phyloP scores from a whole-genome alignment of 257 asterid genomes.

The Jasminum sambac region DNA sequence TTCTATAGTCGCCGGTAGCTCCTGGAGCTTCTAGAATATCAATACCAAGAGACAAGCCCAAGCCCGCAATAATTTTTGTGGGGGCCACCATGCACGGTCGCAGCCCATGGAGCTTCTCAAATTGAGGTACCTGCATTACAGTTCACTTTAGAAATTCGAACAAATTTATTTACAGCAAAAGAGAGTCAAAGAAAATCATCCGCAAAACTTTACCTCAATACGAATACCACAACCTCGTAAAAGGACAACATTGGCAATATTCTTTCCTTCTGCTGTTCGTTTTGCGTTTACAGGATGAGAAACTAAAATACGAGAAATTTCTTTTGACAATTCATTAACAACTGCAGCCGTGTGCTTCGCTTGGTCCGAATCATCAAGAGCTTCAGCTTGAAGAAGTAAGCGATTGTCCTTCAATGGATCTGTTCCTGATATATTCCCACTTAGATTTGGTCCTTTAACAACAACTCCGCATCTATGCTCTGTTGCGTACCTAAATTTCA shows the following conservation, averaged over 20 bases:
- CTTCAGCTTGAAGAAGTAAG: conserved; percentile 69
- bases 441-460: conserved; percentile 93
- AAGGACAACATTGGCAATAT: conserved; percentile 80
- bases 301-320: conserved; percentile 73
- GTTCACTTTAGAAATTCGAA: conserved; percentile 23
- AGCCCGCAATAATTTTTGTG: conserved; percentile 92
- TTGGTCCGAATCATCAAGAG: conserved; percentile 86
- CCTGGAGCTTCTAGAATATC: conserved; percentile 97
- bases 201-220: conserved; percentile 64
- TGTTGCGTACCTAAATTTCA: conserved; percentile 76
- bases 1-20: conserved; percentile 96
- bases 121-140: conserved; percentile 71
- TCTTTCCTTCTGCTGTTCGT: conserved; percentile 84
- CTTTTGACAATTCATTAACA: conserved; percentile 84
- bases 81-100: conserved; percentile 99
- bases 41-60: conserved; percentile 93
- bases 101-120: conserved; percentile 70
- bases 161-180: neutral
- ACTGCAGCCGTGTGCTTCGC: conserved; percentile 84
- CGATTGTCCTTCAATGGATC: conserved; percentile 96
- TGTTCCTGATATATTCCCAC: conserved; percentile 97
- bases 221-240: conserved; percentile 97
- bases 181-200: neutral
- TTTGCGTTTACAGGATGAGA: conserved; percentile 75
- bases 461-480: conserved; percentile 99